phyloP scores from a whole-genome alignment of 805 yeast genomes.

The Schwanniomyces polymorphus region DNA sequence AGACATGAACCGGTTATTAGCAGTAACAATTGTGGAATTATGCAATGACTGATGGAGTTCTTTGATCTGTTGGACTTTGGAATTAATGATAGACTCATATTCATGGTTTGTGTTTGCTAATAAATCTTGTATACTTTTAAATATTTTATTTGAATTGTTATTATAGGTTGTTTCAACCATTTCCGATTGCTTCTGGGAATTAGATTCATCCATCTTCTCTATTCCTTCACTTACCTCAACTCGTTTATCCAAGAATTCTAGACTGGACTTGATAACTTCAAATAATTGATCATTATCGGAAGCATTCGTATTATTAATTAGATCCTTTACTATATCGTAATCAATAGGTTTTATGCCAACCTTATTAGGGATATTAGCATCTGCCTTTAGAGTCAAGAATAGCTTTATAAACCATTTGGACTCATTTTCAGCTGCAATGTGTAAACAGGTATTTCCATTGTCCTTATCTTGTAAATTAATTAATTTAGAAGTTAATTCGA shows the following conservation, averaged over 20 bases:
- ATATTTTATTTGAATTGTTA: conserved; percentile 28
- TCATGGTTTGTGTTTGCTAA: conserved; percentile 36
- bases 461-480: conserved; percentile 36
- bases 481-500: conserved; percentile 18
- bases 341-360: conserved; percentile 86
- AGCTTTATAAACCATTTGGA: conserved; percentile 37
- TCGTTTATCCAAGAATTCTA: conserved; percentile 31
- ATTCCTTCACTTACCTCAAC: conserved; percentile 13
- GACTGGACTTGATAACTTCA: conserved; percentile 33
- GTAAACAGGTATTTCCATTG: conserved; percentile 39
- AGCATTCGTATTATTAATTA: conserved; percentile 13
- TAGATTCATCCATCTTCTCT: conserved; percentile 12
- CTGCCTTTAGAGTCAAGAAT: conserved; percentile 35
- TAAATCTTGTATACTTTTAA: conserved; percentile 40
- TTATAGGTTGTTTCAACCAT: conserved; percentile 2
- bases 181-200: not conserved
- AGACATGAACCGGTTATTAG: conserved; percentile 38
- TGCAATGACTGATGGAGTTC: conserved; percentile 34
- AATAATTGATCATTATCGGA: conserved; percentile 26
- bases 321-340: conserved; percentile 66
- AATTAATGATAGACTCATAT: conserved; percentile 35
- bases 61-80: conserved; percentile 35
- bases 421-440: conserved; percentile 41
- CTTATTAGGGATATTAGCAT: conserved; percentile 72
- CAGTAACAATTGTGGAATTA: conserved; percentile 42